These are phyloP conservation scores for Acaromyces ingoldii DNA, from an alignment of 1,284 basidiomycete species.

Conservation along the genomic window DNA sequence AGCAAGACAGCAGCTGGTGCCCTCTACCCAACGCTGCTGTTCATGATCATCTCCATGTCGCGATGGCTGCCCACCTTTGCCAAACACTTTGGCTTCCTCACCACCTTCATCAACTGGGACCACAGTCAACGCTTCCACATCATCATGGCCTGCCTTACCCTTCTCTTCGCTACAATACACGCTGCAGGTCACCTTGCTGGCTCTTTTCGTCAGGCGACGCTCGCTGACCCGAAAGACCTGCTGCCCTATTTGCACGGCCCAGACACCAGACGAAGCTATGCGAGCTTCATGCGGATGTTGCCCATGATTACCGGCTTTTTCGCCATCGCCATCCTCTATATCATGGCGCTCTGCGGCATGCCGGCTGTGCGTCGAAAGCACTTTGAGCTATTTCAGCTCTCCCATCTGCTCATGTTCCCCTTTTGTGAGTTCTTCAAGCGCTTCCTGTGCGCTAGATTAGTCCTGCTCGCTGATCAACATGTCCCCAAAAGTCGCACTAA, in stretches of 20 bases:
- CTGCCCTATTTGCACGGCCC: neutral
- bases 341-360: constrained; percentile 1
- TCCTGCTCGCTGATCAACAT: no score
- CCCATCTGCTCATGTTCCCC: constrained; percentile 14
- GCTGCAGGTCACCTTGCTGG: constrained; percentile 9
- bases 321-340: constrained; percentile 6
- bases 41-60: constrained; percentile 13
- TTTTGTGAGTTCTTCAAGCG: constrained; percentile 5
- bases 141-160: neutral
- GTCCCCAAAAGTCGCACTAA: no score
- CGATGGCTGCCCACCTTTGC: neutral
- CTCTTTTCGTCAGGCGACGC: constrained; percentile 6
- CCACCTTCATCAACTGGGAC: constrained; percentile 8
- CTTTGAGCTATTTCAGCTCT: constrained; percentile 10
- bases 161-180: constrained; percentile 3
- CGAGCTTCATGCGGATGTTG: neutral
- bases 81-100: neutral
- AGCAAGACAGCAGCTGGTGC: constrained; percentile 9
- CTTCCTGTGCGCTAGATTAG: no score
- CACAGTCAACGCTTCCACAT: constrained; percentile 7
- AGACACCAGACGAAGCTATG: neutral
- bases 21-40: constrained; percentile 12
- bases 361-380: neutral
- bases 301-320: constrained; percentile 8
- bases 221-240: no score